These are phyloP conservation scores for Pseudopyrenochaeta lycopersici DNA, from an alignment of 2,329 filamentous ascomycete species.

Conservation along the genomic window DNA sequence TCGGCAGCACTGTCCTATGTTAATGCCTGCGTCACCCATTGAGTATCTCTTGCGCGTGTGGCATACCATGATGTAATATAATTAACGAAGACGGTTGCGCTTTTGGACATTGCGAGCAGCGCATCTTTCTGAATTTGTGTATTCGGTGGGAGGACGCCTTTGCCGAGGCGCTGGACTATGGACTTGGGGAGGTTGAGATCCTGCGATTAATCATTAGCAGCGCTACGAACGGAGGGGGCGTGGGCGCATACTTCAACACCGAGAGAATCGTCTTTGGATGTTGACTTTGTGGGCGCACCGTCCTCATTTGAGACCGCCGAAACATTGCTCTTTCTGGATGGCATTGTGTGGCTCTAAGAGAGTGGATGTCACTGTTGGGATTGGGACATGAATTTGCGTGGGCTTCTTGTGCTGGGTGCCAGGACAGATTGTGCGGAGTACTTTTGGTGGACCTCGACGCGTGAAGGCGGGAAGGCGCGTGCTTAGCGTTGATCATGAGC, in stretches of 20 bases:
- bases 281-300: slow-evolving; percentile 33
- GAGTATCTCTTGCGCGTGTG: no score
- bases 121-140: slow-evolving; percentile 87
- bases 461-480: slow-evolving; percentile 36
- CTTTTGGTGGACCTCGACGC: slow-evolving; percentile 35
- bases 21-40: not conserved
- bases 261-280: slow-evolving; percentile 49
- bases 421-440: slow-evolving; percentile 6
- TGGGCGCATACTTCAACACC: slow-evolving; percentile 53
- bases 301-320: slow-evolving; percentile 51
- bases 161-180: slow-evolving; percentile 80
- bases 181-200: slow-evolving; percentile 82
- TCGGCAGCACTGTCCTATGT: slow-evolving; percentile 72
- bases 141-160: slow-evolving; percentile 80
- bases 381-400: slow-evolving; percentile 3
- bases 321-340: slow-evolving; percentile 58
- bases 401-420: slow-evolving; percentile 18
- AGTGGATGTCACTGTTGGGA: not conserved
- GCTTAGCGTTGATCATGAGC: slow-evolving; percentile 10
- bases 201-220: slow-evolving; percentile 18
- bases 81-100: slow-evolving; percentile 84
- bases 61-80: slow-evolving; percentile 78
- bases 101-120: slow-evolving; percentile 79
- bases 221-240: not conserved
- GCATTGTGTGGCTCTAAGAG: slow-evolving; percentile 45